Conservation (phyloP, 2,329 filamentous ascomycete species). For the Chaetomiaceae sp. region DNA sequence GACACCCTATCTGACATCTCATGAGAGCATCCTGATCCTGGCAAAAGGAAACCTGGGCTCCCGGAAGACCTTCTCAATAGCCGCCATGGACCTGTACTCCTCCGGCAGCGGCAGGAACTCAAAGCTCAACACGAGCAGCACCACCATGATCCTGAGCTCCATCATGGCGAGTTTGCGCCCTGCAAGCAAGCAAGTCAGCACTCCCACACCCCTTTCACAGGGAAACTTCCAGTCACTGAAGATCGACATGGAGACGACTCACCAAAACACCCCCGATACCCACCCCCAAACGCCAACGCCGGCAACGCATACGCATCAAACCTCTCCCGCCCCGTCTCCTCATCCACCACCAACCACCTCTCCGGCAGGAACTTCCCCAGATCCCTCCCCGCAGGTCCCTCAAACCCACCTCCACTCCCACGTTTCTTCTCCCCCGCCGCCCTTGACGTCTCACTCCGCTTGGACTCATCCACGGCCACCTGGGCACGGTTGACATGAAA, state of each 20-base stretch:
- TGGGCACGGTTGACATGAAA: conserved; percentile 6
- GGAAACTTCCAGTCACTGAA: neutral
- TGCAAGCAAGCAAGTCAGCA: neutral
- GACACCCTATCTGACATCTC: too few relatives aligned
- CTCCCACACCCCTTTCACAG: too few relatives aligned
- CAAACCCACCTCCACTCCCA: conserved; percentile 11
- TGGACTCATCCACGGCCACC: conserved; percentile 10
- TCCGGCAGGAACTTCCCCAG: conserved; percentile 35
- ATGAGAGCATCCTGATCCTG: neutral
- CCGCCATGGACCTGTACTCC: conserved; percentile 3
- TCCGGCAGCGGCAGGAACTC: conserved; percentile 23
- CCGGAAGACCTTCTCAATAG: neutral
- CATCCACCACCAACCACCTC: conserved; percentile 34
- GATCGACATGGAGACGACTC: neutral
- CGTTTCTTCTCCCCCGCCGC: conserved; percentile 10
- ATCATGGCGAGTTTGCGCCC: conserved; percentile 22
- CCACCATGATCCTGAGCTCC: conserved; percentile 25
- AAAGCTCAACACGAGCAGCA: conserved; percentile 22
- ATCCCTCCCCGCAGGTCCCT: conserved; percentile 15
- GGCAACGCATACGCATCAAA: conserved; percentile 36
- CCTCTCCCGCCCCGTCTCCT: conserved; percentile 16
- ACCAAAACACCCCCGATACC: conserved; percentile 36
- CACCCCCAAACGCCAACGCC: conserved; percentile 33
- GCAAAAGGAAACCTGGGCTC: conserved; percentile 5
- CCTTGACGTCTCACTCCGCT: conserved; percentile 11